Evolutionary conservation across 768 basidiomycete genomes (phyloP).

Genomic region (Leccinum longicurvipes): DNA sequence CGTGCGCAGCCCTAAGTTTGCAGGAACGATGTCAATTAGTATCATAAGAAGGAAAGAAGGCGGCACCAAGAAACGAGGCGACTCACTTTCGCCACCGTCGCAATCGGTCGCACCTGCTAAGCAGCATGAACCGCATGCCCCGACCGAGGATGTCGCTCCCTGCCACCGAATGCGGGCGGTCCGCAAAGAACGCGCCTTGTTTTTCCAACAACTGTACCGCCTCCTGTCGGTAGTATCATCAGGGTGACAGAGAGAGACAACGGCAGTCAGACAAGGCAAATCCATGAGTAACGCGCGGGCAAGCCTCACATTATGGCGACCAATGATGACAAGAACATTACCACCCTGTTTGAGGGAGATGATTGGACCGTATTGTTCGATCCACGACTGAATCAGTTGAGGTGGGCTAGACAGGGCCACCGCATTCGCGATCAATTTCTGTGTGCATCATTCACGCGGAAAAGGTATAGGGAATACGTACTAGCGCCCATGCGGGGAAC

Average conservation of each 20-base stretch:
- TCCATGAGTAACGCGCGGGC: neutral
- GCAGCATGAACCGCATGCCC: slow-evolving; percentile 54
- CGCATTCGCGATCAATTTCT: neutral
- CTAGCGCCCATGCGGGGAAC: slow-evolving; percentile 20
- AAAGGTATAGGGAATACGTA: slow-evolving; percentile 5
- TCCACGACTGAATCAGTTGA: slow-evolving; percentile 21
- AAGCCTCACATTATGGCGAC: slow-evolving; percentile 17
- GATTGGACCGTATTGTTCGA: slow-evolving; percentile 26
- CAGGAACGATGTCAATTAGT: neutral
- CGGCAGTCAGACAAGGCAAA: neutral
- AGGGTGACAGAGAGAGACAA: neutral
- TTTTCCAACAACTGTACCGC: slow-evolving; percentile 61
- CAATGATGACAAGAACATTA: slow-evolving; percentile 26
- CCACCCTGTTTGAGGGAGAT: slow-evolving; percentile 23
- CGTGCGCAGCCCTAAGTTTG: slow-evolving; percentile 45
- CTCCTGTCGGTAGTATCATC: slow-evolving; percentile 16
- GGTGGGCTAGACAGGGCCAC: slow-evolving; percentile 10
- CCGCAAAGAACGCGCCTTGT: slow-evolving; percentile 48
- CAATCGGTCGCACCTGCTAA: slow-evolving; percentile 52
- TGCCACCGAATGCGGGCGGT: slow-evolving; percentile 50
- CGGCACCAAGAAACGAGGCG: neutral
- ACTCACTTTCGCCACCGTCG: slow-evolving; percentile 53
- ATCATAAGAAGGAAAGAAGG: neutral
- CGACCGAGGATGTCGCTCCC: slow-evolving; percentile 56
- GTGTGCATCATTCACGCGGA: neutral